Base-by-base conservation (phyloP, 2,329 filamentous ascomycete species). In the Davidsoniella neocaledoniae region DNA sequence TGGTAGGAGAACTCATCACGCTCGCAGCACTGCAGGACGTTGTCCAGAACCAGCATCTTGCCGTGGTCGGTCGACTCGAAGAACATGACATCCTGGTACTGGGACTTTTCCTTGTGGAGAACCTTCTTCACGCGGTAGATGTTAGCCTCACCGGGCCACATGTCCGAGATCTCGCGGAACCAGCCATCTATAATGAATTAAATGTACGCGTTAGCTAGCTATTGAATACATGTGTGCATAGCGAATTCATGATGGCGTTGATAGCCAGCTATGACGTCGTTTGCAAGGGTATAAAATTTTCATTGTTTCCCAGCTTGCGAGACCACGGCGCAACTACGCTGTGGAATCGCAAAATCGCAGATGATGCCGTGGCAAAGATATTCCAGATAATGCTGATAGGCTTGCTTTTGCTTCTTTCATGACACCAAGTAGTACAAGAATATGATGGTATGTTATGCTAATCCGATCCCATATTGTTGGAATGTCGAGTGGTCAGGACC, bases 71-170 rank as follows among this genome's bases (percentile, higher is more conserved):
- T 94, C 60, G 86, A 94, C 76, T 98, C 84, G 73, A 98, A 98
- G 73, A 96, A 86, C 61, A 98, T 81, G 57, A 98, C 90, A 64
- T 98, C 91, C 71, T 98, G 91, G 74, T 95, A 98, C 74, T 94
- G 74, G 75, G 84, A 91, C 79, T 95, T 96, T 74, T 98, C 91
- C 74, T 96, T 90, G 77, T 95, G 88, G 56, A 98, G 76, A 63
- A 98, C 81, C 74, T 95, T 86, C 68, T 98, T 90, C 69, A 98
- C 91, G 70, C 85, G 87, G 65, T 94, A 82, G 59, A 85, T 95
- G 90, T 96, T 96, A 66, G 91, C 91, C 74, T 96, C 91, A 66
- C 91, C 86, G 55, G 91, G 90, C 91, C 91, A 98, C 90, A 98
- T 96, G 64, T 91, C 74, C 60, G 85, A 94, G 71, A 94, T 88